Base-by-base conservation (phyloP, 176 grass and related monocot species). In the Phyllostachys edulis region DNA sequence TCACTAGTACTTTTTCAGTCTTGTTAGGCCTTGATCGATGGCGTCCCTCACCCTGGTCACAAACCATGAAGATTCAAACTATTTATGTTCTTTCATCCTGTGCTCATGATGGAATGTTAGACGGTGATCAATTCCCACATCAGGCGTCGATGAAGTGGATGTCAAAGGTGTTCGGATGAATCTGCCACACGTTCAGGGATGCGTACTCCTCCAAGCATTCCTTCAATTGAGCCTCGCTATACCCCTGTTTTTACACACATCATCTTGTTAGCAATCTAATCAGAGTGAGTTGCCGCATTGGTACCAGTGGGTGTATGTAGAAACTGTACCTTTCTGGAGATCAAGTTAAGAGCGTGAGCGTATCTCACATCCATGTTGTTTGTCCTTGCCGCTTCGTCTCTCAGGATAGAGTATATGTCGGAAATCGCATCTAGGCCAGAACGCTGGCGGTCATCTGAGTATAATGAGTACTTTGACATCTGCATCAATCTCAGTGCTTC, bases 161-260 rank as follows among this genome's bases (percentile, higher is more conserved):
- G 81, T 99, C 91, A 0, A 99, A 99, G 63, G 97, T 99, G 84
- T 73, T 96, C 7, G 91, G 97, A 76, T 99, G 93, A 66, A 99
- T 99, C 67, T 99, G 97, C 97, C 97, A 99, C 78, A 99, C 93
- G 23, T 99, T 99, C 79, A 99, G 75, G 7, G 97, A 93, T 38
- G 97, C 97, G 56, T 99, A 99, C 82, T 99, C 97, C 74, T 99
- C 97, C 82, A 99, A 54, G 82, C 97, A 99, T 61, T 96, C 93
- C 82, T 99, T 99, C 81, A 99, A 68, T 71, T 99, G 97, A 89
- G 86, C 97, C 54, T 99, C 97, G 9, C 97, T 94, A 17, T 96
- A 99, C 16, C 97, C 97, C 97, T 99, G 81, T 61, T 70, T 82
- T 82, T 52, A 82, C 61, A 67, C 60, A 67, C n/a, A 85, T 0